Evolutionary conservation across 2,329 filamentous ascomycete species (phyloP), one percentile per base, ranked within the genome.

Genomic region (Venturia effusa): DNA sequence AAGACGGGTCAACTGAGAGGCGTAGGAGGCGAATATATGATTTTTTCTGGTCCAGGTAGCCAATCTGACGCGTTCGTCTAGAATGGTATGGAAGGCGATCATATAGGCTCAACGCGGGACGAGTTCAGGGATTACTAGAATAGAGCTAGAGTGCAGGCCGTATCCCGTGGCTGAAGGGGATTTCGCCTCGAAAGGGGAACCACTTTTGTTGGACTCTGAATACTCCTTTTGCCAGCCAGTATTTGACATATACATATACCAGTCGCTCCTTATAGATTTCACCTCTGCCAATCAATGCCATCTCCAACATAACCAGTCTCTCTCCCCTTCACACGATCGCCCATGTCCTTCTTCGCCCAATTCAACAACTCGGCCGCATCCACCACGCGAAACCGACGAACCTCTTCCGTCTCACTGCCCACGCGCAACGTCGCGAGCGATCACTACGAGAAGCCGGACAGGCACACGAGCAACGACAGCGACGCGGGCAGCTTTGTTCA

Each of bases 321-420:
- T 11, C 30, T 34, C 30, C 34, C 27, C 27, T 30, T n/a, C 17
- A 19, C 51, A 57, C 27, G 22, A 34, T 4, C 48, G 45, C 34
- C 43, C 34, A 77, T 83, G 69, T 83, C 80, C 77, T 81, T 81
- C 61, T 81, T 83, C 73, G 74, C 81, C 67, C 77, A 78, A 67
- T 79, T 80, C 69, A 68, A 68, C 66, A 75, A 74, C 24, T 71
- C 70, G 61, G 70, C 75, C 65, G 70, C 76, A 59, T 79, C 81
- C 55, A 32, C 59, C n/a, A 64, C 63, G 22, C 40, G 63, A 19
- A 61, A 64, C 40, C 81, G 81, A 67, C 81, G 83, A 67, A 72
- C 73, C 62, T 76, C 77, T 64, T 84, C 83, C 37, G 75, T 81
- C 64, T 80, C 82, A 48, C 75, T 80, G 39, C 80, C 81, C 40